Conservation (phyloP, 441 rosid genomes). For the Bruguiera hainesii region DNA sequence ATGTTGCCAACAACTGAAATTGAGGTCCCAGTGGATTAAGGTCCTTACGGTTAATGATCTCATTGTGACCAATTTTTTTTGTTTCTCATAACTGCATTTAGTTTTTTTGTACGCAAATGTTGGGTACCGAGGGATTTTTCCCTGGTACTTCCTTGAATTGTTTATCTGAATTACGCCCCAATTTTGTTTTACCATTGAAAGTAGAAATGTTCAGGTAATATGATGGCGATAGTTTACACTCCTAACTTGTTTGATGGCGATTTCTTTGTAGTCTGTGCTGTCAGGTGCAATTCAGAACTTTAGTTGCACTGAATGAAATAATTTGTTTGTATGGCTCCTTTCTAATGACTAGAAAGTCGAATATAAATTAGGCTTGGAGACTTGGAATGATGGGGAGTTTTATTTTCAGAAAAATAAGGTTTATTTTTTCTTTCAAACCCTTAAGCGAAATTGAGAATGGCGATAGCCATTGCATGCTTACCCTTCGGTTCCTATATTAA, state of each 20-base stretch:
- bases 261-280: too few relatives aligned
- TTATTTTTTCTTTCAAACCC: neutral
- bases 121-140: neutral
- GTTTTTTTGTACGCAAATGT: neutral
- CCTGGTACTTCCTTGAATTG: neutral
- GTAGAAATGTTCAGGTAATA: too few relatives aligned
- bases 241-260: too few relatives aligned
- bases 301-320: too few relatives aligned
- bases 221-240: too few relatives aligned
- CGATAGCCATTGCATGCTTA: conserved; percentile 55
- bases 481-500: conserved; percentile 59
- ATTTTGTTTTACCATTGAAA: neutral
- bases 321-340: too few relatives aligned
- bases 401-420: too few relatives aligned
- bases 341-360: too few relatives aligned
- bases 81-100: neutral
- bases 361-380: too few relatives aligned
- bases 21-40: neutral
- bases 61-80: neutral
- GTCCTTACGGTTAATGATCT: neutral
- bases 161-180: neutral
- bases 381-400: too few relatives aligned
- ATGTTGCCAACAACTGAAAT: neutral
- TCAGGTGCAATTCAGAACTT: too few relatives aligned
- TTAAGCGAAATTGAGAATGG: conserved; percentile 63